phyloP scores from a whole-genome alignment of 768 basidiomycete species.

The Terana coerulea region DNA sequence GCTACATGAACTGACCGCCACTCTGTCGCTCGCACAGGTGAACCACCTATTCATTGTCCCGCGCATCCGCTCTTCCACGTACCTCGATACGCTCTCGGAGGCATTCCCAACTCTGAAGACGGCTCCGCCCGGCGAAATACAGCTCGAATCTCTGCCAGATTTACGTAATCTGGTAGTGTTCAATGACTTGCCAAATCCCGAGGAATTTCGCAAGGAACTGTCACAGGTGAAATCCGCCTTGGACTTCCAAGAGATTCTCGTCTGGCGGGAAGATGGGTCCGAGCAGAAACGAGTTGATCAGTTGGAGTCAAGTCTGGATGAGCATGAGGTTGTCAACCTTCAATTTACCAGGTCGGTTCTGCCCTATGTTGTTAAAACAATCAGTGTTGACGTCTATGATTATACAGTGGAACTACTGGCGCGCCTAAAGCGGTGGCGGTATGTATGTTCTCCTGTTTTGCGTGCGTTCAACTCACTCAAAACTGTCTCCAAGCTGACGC shows the following conservation, averaged over 20 bases:
- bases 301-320: slow-evolving; percentile 37
- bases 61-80: slow-evolving; percentile 58
- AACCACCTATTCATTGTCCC: slow-evolving; percentile 74
- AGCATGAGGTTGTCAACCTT: slow-evolving; percentile 75
- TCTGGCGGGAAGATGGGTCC: slow-evolving; percentile 56
- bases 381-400: neutral
- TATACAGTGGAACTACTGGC: slow-evolving; percentile 71
- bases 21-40: slow-evolving; percentile 60
- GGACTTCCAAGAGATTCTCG: slow-evolving; percentile 69
- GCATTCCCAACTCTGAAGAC: slow-evolving; percentile 52
- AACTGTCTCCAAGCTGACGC: slow-evolving; percentile 58
- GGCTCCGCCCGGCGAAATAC: slow-evolving; percentile 50
- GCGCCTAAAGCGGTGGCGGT: slow-evolving; percentile 82
- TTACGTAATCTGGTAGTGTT: slow-evolving; percentile 65
- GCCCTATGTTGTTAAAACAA: too few species aligned
- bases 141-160: slow-evolving; percentile 53
- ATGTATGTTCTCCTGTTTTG: slow-evolving; percentile 18
- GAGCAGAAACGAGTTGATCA: slow-evolving; percentile 43
- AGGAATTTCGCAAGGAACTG: slow-evolving; percentile 36
- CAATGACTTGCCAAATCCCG: slow-evolving; percentile 47
- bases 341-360: slow-evolving; percentile 74
- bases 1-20: slow-evolving; percentile 59
- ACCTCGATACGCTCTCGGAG: slow-evolving; percentile 55
- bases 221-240: slow-evolving; percentile 46
- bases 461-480: neutral